These are phyloP conservation scores for Cocos nucifera DNA, from an alignment of 176 grass and related monocot species.

Conservation along the genomic window DNA sequence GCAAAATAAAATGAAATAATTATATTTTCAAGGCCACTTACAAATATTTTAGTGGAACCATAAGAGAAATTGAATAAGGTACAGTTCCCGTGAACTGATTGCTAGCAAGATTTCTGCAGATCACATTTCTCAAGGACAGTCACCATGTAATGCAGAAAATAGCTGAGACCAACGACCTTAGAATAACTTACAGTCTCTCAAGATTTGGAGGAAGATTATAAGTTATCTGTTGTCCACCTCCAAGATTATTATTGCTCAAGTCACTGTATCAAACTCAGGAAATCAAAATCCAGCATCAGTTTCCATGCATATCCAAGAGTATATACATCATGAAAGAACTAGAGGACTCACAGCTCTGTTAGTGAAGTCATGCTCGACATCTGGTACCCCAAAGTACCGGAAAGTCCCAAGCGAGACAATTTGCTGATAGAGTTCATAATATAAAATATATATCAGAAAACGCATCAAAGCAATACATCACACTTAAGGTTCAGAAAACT, in stretches of 20 bases:
- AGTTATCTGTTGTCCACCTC: slow-evolving; percentile 42
- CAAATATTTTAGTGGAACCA: slow-evolving; percentile 61
- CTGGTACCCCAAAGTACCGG: slow-evolving; percentile 72
- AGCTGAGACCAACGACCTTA: not conserved
- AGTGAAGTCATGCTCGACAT: slow-evolving; percentile 65
- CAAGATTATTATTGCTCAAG: slow-evolving; percentile 74
- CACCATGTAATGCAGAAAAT: not conserved
- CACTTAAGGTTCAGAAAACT: not conserved
- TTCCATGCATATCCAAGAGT: not conserved
- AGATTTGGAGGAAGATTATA: slow-evolving; percentile 84
- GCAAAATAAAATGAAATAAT: not conserved
- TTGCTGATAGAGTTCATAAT: slow-evolving; percentile 40
- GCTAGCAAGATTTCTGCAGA: slow-evolving; percentile 61
- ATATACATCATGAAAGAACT: slow-evolving; percentile 3
- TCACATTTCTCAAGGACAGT: slow-evolving; percentile 8
- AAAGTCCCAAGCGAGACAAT: slow-evolving; percentile 51
- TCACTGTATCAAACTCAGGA: slow-evolving; percentile 43
- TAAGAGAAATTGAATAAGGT: slow-evolving; percentile 60
- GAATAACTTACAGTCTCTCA: slow-evolving; percentile 51
- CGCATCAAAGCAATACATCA: slow-evolving; percentile 11
- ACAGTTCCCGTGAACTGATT: slow-evolving; percentile 62
- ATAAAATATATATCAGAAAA: slow-evolving; percentile 28
- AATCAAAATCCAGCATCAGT: not conserved
- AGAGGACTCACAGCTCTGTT: slow-evolving; percentile 61
- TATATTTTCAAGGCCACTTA: slow-evolving; percentile 27